Base-by-base conservation (phyloP, 1,284 basidiomycete species). In the Prillingera fragicola region DNA sequence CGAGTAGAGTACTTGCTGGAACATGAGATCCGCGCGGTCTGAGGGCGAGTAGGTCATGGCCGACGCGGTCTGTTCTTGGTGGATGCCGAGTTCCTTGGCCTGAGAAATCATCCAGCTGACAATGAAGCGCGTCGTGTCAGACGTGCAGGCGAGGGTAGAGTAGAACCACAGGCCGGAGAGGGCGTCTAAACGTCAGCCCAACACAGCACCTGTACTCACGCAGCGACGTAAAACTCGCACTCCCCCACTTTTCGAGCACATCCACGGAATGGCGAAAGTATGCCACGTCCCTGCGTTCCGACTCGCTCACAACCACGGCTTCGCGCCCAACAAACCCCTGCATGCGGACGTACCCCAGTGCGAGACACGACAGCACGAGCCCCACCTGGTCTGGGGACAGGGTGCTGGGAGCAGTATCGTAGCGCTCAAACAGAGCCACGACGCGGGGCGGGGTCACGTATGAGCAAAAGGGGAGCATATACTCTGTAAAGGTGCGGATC, bases 41-140 rank as follows among this genome's bases (percentile, higher is more conserved):
- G 41, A 23, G 2, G 51, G 44, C 25, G 38, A 41, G 39, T 52
- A 52, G 8, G 38, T 18, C n/a, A 29, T 24, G 4, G 26, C 26
- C n/a, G n/a, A n/a, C n/a, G n/a, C n/a, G 8, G 25, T n/a, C 10
- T 44, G 18, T 28, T 52, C 50, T 28, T 45, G 38, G 33, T 52
- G 45, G 14, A 52, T 52, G 8, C 51, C 51, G 13, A 53, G 43
- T 7, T 49, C 46, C 21, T 49, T 49, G 4, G 46, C 43, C 18
- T 53, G 51, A 18, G 46, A 39, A n/a, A 49, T 43, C 41, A 53
- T 38, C 51, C 51, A 53, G 18, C 43, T 32, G 5, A 53, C 51
- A 14, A 46, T 43, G 33, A 40, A 29, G 22, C 47, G 43, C 18
- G 19, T 37, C 19, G 37, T 37, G 10, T 49, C 47, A 5, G 37